Evolutionary conservation across 169 alveolate genomes (phyloP).

Genomic region (Toxoplasma gondii): DNA sequence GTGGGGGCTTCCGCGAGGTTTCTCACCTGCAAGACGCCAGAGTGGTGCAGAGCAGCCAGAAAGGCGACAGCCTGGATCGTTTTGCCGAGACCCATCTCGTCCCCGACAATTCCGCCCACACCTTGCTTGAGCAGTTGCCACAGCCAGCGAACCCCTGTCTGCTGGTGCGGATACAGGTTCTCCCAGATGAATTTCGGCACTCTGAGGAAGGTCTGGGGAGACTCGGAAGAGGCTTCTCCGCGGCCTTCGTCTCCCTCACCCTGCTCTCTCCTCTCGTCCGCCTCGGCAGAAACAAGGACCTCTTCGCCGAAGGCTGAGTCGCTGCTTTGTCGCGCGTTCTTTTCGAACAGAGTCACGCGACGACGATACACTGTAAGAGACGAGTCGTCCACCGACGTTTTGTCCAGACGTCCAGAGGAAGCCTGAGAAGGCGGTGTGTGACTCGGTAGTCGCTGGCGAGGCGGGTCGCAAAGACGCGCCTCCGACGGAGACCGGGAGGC

Average conservation of each 20-base stretch:
- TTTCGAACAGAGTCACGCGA: background rate
- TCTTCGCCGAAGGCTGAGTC: background rate
- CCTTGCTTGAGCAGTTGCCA: conserved; percentile 56
- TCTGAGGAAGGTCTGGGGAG: background rate
- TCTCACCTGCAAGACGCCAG: conserved; percentile 59
- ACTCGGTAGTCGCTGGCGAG: background rate
- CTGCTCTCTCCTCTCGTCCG: background rate
- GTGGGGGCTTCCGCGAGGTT: background rate
- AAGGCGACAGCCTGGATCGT: conserved; percentile 89
- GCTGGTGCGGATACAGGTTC: conserved; percentile 53
- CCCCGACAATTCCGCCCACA: conserved; percentile 91
- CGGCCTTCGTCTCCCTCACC: background rate
- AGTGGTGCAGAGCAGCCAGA: conserved; percentile 74
- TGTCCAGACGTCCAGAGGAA: background rate
- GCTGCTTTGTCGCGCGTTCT: background rate
- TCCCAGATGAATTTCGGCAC: conserved; percentile 15
- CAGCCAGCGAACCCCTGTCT: conserved; percentile 61
- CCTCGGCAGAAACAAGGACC: background rate
- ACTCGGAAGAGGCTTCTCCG: background rate
- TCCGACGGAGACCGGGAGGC: background rate
- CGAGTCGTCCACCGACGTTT: background rate
- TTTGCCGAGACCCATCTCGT: conserved; percentile 94
- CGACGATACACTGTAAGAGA: background rate
- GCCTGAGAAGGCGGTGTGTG: background rate
- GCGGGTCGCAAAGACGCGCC: background rate